Base-by-base conservation (phyloP, 2,329 filamentous ascomycete species). In the Ophiocordyceps camponoti-floridani region DNA sequence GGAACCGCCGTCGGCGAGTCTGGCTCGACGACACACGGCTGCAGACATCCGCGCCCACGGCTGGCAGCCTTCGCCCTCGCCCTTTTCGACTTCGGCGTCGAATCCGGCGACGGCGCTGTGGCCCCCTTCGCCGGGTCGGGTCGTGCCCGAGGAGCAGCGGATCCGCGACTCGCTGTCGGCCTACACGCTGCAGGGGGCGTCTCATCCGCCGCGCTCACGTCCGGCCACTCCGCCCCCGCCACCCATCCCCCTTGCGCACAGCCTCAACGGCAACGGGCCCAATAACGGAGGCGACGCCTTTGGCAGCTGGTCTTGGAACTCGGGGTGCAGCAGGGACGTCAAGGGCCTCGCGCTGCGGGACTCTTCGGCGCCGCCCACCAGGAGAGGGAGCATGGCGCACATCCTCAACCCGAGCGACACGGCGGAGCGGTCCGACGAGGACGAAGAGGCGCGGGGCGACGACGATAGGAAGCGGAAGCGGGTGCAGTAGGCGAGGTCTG, bases 41-140 rank as follows among this genome's bases (percentile, higher is more conserved):
- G 91, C 91, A 47, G 91, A 98, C 58, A 96, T 98, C 53, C 81
- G 91, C 44, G 82, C 88, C 53, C 82, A 87, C 57, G 85, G 82
- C 35, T 89, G 84, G 78, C 80, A 79, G 49, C 70, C 69, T 8
- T 51, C 49, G 40, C 69, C 75, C 26, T 82, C 81, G 5, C 83
- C 80, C 11, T 83, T 56, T 35, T 48, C 78, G 56, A 69, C n/a
- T n/a, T n/a, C n/a, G n/a, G n/a, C 73, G 8, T 79, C 80, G 4
- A 77, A 77, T 11, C 62, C 67, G 2, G 61, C 68, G 9, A 65
- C 70, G 1, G 60, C 63, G 3, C 66, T 67, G 13, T 76, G 72
- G 68, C 73, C 73, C 0, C 63, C 72, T 3, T 76, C 73, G 9
- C 73, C 73, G 0, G 73, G 56, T 49, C 66, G 73, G 9, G 56